Evolutionary conservation across 1,284 basidiomycete genomes (phyloP), one percentile per base, ranked within the genome.

Genomic region (Leucoagaricus sp.): DNA sequence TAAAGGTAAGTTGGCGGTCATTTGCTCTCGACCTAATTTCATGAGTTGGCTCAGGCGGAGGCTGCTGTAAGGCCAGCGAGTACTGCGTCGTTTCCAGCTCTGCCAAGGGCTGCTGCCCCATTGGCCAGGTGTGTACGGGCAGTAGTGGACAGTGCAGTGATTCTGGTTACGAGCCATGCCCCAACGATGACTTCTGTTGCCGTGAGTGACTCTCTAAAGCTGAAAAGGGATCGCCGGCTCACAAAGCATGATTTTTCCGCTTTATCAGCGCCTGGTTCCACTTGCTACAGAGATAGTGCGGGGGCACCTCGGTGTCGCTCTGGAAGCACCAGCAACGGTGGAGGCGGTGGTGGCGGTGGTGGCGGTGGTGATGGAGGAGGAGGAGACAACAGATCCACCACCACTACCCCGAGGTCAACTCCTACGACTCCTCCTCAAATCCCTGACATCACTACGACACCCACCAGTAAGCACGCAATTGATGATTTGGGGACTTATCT

Each of bases 41-140:
- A 49, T 23, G 17, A 13, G n/a, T 25, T 41, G 6, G 9, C 15
- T 41, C 34, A 58, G 51, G 51, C 1, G 58, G 52, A 17, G 38
- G 41, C 23, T 58, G 58, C 29, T 58, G 52, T 29, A 34, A 31
- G n/a, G 31, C 57, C 13, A 34, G 48, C 17, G 12, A 47, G 4
- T 58, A 58, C 41, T 58, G 53, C 28, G 44, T 38, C 29, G 34
- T 52, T 19, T 25, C 13, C 26, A 29, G 12, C 17, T 12, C 23
- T 36, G 15, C 12, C 1, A 21, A 17, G 29, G 58, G 60, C 2
- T 61, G 60, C 44, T 61, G 60, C 34, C 58, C 60, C 12, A 51
- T 28, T 13, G 60, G 60, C n/a, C 25, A 54, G 26, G 26, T 57
- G 15, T 61, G 54, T 19, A 49, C 31, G 4, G 42, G 56, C 2